Percentiles rank a stretch among this genome's conserved stretches.
Evolutionary conservation across 495 filamentous ascomycete genomes (phyloP).

Genomic region (Halenospora varia): DNA sequence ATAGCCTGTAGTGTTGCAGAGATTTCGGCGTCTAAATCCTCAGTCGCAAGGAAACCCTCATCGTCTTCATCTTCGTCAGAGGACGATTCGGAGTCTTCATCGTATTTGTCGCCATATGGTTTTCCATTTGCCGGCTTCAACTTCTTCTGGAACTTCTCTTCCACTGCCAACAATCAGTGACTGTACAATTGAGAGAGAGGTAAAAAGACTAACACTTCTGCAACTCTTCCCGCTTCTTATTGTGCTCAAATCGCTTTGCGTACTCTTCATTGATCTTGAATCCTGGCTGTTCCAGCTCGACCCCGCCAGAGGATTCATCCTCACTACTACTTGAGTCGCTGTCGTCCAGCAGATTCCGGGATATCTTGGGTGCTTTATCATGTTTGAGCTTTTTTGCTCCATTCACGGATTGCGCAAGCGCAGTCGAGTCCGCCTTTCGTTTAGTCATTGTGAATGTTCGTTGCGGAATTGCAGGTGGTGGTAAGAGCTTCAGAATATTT

Average conservation of each 20-base stretch:
- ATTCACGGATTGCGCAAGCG: conserved; percentile 1
- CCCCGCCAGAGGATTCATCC: conserved; percentile 53
- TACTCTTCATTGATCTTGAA: conserved; percentile 91
- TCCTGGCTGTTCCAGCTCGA: conserved; percentile 40
- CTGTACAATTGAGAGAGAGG: not conserved
- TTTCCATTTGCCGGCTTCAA: conserved; percentile 27
- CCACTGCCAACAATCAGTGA: conserved; percentile 49
- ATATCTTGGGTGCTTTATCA: not conserved
- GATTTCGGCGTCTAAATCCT: conserved; percentile 81
- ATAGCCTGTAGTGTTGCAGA: conserved; percentile 81
- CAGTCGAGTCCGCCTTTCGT: conserved; percentile 22
- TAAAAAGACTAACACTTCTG: conserved; percentile 58
- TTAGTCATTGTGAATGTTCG: conserved; percentile 22
- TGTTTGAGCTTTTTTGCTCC: conserved; percentile 24
- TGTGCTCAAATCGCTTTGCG: conserved; percentile 86
- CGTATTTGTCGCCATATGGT: conserved; percentile 39
- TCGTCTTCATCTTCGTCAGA: conserved; percentile 85
- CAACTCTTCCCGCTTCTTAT: conserved; percentile 91
- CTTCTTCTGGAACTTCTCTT: conserved; percentile 67
- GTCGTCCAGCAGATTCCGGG: conserved; percentile 31
- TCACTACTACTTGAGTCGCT: conserved; percentile 37
- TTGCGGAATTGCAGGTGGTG: not conserved
- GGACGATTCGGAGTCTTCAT: conserved; percentile 50
- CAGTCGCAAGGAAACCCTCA: conserved; percentile 74
- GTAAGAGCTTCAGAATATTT: not conserved